A percentile compares a stretch with the other conserved stretches of the same genome.
Conservation (phyloP, 2,329 filamentous ascomycete species). For the Fusarium globosum region DNA sequence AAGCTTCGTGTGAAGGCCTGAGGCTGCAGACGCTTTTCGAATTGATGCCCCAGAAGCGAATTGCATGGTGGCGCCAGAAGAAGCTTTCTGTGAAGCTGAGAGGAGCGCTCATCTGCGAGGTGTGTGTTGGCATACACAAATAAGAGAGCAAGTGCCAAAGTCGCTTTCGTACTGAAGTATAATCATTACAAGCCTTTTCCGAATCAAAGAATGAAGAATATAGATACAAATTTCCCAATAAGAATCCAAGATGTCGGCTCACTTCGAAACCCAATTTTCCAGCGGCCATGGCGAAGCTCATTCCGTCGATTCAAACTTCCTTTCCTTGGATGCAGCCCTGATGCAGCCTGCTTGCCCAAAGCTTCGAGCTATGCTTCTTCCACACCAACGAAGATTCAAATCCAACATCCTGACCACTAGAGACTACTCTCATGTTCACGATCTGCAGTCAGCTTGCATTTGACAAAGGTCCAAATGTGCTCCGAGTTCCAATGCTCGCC, state of each 20-base stretch:
- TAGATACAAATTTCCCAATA: not conserved
- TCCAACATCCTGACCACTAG: not conserved
- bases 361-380: not conserved
- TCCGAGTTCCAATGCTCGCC: not conserved
- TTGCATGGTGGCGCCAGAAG: not conserved
- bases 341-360: not conserved
- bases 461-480: not conserved
- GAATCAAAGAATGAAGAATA: not conserved
- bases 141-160: not conserved
- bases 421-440: not conserved
- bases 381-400: not conserved
- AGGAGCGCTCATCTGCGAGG: not conserved
- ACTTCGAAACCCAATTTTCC: not conserved
- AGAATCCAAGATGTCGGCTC: not conserved
- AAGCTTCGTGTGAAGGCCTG: not conserved
- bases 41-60: not conserved
- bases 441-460: not conserved
- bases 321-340: not conserved
- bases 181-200: not conserved
- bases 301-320: not conserved
- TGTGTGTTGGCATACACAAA: not conserved
- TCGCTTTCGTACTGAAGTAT: not conserved
- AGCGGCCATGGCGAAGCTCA: not conserved
- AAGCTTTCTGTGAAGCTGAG: not conserved
- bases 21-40: not conserved